Conservation (phyloP, 2,329 filamentous ascomycete species). For the Pleochaeta shiraiana region DNA sequence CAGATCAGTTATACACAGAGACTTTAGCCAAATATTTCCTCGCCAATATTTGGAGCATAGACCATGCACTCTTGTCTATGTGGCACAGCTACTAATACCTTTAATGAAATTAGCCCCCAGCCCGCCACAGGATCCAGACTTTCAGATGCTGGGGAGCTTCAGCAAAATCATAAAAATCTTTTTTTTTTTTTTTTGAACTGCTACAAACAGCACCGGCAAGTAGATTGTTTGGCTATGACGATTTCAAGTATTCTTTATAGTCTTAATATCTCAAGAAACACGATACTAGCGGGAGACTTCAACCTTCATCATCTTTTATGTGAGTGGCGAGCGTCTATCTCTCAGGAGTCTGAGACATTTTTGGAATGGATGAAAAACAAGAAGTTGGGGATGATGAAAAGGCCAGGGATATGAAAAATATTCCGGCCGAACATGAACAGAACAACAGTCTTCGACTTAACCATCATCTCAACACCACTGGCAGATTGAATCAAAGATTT, state of each 20-base stretch:
- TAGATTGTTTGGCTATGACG: neutral
- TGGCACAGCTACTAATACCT: neutral
- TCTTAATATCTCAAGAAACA: neutral
- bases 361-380: neutral
- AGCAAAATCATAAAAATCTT: neutral
- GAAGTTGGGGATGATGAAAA: neutral
- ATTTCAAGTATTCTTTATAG: neutral
- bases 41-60: neutral
- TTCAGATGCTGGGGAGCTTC: neutral
- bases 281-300: neutral
- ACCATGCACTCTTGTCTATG: neutral
- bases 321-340: neutral
- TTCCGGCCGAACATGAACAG: neutral
- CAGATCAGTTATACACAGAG: neutral
- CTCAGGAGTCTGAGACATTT: neutral
- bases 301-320: neutral
- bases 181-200: neutral
- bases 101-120: neutral
- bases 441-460: neutral
- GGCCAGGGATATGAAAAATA: neutral
- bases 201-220: neutral
- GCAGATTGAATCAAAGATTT: neutral
- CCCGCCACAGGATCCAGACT: neutral
- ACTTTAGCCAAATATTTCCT: neutral
- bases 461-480: neutral